phyloP scores from a whole-genome alignment of 257 asterid genomes.

The Nicotiana knightiana region DNA sequence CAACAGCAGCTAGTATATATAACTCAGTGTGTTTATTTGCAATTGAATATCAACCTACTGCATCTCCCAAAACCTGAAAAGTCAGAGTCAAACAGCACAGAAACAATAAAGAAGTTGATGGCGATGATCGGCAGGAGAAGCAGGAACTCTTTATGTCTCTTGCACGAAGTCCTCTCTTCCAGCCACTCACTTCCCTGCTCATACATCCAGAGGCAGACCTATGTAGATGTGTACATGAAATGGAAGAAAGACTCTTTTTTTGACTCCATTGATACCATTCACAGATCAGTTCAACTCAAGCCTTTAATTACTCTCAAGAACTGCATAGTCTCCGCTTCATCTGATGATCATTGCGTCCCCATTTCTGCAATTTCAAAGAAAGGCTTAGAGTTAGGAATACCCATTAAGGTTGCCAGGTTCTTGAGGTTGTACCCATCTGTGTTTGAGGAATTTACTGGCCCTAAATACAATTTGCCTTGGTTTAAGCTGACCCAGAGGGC shows the following conservation, averaged over 20 bases:
- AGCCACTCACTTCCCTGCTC: conserved; percentile 11
- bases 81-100: not conserved
- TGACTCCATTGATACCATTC: conserved; percentile 70
- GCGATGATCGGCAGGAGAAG: not conserved
- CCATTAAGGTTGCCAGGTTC: conserved; percentile 59
- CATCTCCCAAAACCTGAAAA: not conserved
- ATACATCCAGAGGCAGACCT: conserved; percentile 36
- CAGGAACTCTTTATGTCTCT: not conserved
- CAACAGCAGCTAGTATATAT: not conserved
- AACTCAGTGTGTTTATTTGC: not conserved
- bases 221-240: conserved; percentile 83
- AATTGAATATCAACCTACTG: not conserved
- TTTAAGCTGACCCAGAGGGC: conserved; percentile 65
- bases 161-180: not conserved
- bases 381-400: conserved; percentile 46
- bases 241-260: conserved; percentile 68
- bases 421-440: conserved; percentile 74
- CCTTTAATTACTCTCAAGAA: conserved; percentile 60
- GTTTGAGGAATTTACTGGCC: conserved; percentile 81
- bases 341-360: conserved; percentile 58
- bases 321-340: conserved; percentile 59
- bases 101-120: not conserved
- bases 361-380: conserved; percentile 65
- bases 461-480: conserved; percentile 70
- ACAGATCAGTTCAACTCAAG: conserved; percentile 68